phyloP scores from a whole-genome alignment of 2,329 filamentous ascomycete genomes.

The Metarhizium album region DNA sequence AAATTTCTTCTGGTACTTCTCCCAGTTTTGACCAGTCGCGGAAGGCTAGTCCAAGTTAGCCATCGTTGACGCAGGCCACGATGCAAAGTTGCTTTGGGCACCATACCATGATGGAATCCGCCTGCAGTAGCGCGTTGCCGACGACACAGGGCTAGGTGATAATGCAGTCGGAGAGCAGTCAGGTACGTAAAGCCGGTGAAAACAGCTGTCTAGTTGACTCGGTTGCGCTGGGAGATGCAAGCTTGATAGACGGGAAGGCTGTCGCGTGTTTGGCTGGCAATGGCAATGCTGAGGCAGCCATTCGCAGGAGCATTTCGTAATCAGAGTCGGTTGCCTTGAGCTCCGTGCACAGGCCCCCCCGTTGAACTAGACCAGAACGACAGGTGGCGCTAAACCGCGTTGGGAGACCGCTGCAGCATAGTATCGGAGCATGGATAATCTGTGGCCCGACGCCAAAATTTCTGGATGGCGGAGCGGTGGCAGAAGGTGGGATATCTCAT shows the following conservation, averaged over 20 bases:
- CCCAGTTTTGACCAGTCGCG: slow-evolving; percentile 89
- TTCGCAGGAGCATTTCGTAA: slow-evolving; percentile 28
- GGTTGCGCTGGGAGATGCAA: background rate
- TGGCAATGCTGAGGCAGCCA: slow-evolving; percentile 19
- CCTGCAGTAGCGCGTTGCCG: slow-evolving; percentile 14
- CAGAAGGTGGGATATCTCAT: slow-evolving; percentile 28
- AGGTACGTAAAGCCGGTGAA: background rate
- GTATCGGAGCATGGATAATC: slow-evolving; percentile 29
- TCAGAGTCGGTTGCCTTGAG: slow-evolving; percentile 27
- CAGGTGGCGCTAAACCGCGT: slow-evolving; percentile 13
- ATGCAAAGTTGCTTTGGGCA: slow-evolving; percentile 1
- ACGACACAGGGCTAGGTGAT: background rate
- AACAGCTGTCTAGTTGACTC: slow-evolving; percentile 1
- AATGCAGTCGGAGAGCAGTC: background rate
- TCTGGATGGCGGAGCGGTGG: slow-evolving; percentile 18
- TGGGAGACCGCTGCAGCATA: slow-evolving; percentile 10
- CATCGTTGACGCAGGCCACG: slow-evolving; percentile 7
- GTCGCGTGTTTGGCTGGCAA: background rate
- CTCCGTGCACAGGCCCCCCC: slow-evolving; percentile 22
- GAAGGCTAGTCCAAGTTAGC: slow-evolving; percentile 57
- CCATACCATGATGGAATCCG: slow-evolving; percentile 33
- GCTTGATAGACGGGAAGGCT: background rate
- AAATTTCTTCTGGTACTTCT: slow-evolving; percentile 97
- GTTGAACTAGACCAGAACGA: slow-evolving; percentile 10
- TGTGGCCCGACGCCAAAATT: slow-evolving; percentile 29